Evolutionary conservation across 2,329 filamentous ascomycete genomes (phyloP), one percentile per base, ranked within the genome.

Genomic region (Grosmannia huntii): DNA sequence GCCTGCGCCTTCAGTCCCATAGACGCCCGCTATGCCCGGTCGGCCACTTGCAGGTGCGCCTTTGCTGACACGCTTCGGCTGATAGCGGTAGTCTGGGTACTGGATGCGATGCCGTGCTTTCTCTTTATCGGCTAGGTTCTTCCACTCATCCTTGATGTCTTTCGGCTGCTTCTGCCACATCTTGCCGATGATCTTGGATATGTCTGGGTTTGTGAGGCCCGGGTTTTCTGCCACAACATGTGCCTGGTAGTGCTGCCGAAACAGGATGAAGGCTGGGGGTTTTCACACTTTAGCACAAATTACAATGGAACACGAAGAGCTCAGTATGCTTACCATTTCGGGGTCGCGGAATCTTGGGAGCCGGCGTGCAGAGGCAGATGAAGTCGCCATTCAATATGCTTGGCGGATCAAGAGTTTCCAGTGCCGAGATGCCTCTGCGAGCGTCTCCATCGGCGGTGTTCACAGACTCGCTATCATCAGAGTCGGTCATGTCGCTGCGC

Each of bases 101-200:
- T 91, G 88, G 62, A 85, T 84, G 67, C 90, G 86, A 70, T 99
- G 94, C 21, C 88, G 86, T 61, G 84, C 77, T 75, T 97, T 97
- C 71, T 97, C 94, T 73, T 96, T 88, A 73, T 95, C 90, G 60
- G 94, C 94, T 59, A 95, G 80, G 61, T 80, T 79, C 71, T 94
- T 95, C 94, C 94, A 99, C 69, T 85, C 81, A 62, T 84, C 82
- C 72, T 95, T 95, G 59, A 85, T 79, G 57, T 87, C 82, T 27
- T 86, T 79, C 4, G 84, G 73, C 67, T 95, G 85, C 58, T 84
- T 80, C 66, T 86, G 84, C 94, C 94, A 99, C 80, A 91, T 86
- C 69, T 90, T 83, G 56, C 92, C 92, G 65, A 97, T 95, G 65
- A 97, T 95, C 73, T 96, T 96, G 63, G 92, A 96, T 65, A 97